Percentiles rank a stretch among this genome's conserved stretches.
Conservation (phyloP, 768 basidiomycete genomes). For the Gelatoporia subvermispora region DNA sequence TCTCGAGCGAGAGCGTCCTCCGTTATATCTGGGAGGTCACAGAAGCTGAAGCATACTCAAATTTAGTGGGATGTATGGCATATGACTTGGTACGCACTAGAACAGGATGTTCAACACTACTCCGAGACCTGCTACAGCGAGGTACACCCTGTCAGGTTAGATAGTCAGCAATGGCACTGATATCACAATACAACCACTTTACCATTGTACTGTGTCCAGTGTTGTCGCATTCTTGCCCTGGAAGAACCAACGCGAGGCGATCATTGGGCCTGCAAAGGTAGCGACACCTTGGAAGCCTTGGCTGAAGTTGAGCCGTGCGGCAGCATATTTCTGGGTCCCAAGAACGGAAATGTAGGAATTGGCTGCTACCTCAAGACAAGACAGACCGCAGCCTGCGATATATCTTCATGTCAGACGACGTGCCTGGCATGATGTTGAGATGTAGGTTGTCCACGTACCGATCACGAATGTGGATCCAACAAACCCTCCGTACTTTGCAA, state of each 20-base stretch:
- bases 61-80: background rate
- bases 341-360: constrained; percentile 78
- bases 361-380: constrained; percentile 65
- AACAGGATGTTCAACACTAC: constrained; percentile 58
- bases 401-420: background rate
- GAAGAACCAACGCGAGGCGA: constrained; percentile 75
- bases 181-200: background rate
- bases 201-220: constrained; percentile 69
- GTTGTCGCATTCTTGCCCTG: constrained; percentile 52
- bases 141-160: constrained; percentile 45
- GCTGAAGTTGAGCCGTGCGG: constrained; percentile 72
- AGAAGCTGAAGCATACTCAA: constrained; percentile 38
- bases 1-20: constrained; percentile 58
- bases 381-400: constrained; percentile 55
- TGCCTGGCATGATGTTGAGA: background rate
- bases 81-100: constrained; percentile 36
- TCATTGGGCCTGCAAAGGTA: constrained; percentile 68
- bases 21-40: constrained; percentile 63
- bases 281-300: constrained; percentile 79
- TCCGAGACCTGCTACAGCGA: constrained; percentile 61
- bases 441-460: constrained; percentile 29
- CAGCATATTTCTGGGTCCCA: constrained; percentile 64
- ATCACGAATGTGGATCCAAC: constrained; percentile 71
- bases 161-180: background rate
- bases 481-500: constrained; percentile 63